A percentile compares a stretch with the other conserved stretches of the same genome.
Evolutionary conservation across 2,329 filamentous ascomycete genomes (phyloP).

Genomic region (Ambrosiella xylebori): DNA sequence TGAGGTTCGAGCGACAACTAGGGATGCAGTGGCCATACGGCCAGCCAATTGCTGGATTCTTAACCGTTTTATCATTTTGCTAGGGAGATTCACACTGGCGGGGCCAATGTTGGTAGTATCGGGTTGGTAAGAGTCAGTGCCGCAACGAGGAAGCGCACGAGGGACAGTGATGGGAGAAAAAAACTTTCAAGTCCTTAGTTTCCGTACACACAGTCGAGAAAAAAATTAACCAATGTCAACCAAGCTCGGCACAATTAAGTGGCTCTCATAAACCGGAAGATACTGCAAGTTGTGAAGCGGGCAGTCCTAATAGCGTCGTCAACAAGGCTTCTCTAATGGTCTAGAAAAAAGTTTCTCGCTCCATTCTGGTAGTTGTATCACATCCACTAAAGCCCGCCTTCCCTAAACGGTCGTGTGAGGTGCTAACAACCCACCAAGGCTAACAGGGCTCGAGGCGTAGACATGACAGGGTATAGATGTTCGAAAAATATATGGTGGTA

Average conservation of each 20-base stretch:
- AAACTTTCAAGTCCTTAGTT: not conserved
- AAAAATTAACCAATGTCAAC: not conserved
- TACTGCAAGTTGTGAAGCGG: not conserved
- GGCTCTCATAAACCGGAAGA: not conserved
- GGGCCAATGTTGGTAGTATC: not conserved
- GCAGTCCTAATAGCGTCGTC: constrained; percentile 2
- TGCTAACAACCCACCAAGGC: constrained; percentile 6
- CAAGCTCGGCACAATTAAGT: not conserved
- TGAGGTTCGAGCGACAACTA: constrained; percentile 2
- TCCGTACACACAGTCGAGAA: not conserved
- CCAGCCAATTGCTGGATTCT: constrained; percentile 12
- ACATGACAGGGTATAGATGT: not conserved
- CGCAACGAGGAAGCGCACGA: not conserved
- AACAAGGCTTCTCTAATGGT: constrained; percentile 4
- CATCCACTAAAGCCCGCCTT: not conserved
- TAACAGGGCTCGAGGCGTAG: not conserved
- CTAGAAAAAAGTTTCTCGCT: constrained; percentile 9
- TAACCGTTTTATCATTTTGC: constrained; percentile 14
- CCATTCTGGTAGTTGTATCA: constrained; percentile 1
- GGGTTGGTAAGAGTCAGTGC: constrained; percentile 1
- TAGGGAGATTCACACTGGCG: not conserved
- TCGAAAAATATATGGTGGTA: not conserved
- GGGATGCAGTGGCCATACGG: constrained; percentile 12
- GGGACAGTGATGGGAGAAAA: not conserved
- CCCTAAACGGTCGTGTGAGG: constrained; percentile 4